Evolutionary conservation across 352 stramenopile genomes (phyloP), one percentile per base, ranked within the genome.

Genomic region (Chrysophaeum taylorii): DNA sequence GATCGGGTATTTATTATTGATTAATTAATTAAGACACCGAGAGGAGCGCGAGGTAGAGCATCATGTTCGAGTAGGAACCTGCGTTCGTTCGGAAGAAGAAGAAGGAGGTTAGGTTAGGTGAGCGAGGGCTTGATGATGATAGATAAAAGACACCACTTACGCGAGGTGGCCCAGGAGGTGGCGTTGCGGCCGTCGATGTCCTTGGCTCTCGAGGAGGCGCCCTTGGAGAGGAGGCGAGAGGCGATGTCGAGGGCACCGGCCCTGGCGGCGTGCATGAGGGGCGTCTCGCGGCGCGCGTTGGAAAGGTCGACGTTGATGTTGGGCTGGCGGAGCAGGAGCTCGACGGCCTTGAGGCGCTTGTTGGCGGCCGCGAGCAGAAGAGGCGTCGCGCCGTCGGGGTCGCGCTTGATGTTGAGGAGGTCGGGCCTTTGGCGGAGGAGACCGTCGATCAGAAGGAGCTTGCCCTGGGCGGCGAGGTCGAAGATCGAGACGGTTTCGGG

Each of bases 1-100:
- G n/a, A n/a, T n/a, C n/a, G n/a, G n/a, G n/a, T n/a, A n/a, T n/a
- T n/a, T n/a, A n/a, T n/a, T n/a, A n/a, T n/a, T n/a, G n/a, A n/a
- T n/a, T n/a, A n/a, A n/a, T n/a, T n/a, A 45, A 21, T 62, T n/a
- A 62, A 9, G 50, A 38, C 7, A 62, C 15, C 5, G 27, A 9
- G 50, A 36, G 15, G 7, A 62, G 14, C 9, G 27, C 50, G 15
- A 35, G 7, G 50, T 38, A 62, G 50, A 62, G 57, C 33, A 66
- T 45, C 57, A 66, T 66, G 57, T 41, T 66, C 16, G 33, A 27
- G 57, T 66, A 66, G 1, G 57, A n/a, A n/a, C n/a, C n/a, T n/a
- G n/a, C n/a, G n/a, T n/a, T n/a, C n/a, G n/a, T n/a, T n/a, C n/a
- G n/a, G n/a, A n/a, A n/a, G n/a, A n/a, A n/a, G n/a, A n/a, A n/a